Base-by-base conservation (phyloP, 148 eudicot species). In the Camellia sinensis region DNA sequence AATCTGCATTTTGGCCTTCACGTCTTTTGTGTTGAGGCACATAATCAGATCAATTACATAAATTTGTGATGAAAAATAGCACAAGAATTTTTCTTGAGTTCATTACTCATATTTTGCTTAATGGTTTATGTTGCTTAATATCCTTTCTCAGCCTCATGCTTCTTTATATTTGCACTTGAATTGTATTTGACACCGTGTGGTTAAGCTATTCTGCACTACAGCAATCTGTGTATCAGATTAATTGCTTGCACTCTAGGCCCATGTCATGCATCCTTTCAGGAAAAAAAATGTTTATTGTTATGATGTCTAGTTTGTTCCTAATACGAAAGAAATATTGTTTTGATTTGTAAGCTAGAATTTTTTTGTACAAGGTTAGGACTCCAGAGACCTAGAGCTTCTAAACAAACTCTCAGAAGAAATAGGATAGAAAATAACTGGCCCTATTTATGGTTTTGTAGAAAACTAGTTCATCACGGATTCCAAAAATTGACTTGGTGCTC, bases 211-310 rank as follows among this genome's bases (percentile, higher is more conserved):
- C 45, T 37, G 70, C 17, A 40, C 45, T 29, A 63, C 9, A 63
- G 37, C 67, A 66, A 66, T 66, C 70, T 66, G 70, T 66, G 45
- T 40, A 66, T 66, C 70, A 66, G 70, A 29, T 29, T 2, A 66
- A 66, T 6, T 66, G 15, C 45, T 66, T 13, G 45, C n/a, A 29
- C 45, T 9, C 40, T 40, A 29, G 70, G 70, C 15, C 70, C n/a
- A 66, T 66, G 21, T 54, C 21, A 54, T 52, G 37, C 40, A 8
- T 57, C 59, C 37, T 41, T 41, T 59, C 4, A 59, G 37, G 37
- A 29, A 7, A 22, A 6, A 41, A 57, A 74, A 57, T 74, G 50
- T 18, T 73, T 53, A 54, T 29, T 8, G 54, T 54, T 54, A 14
- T 2, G 46, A 29, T 73, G 76, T 73, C 76, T 73, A 13, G 44